These are phyloP conservation scores for Teratosphaeria pseudoeucalypti DNA, from an alignment of 2,329 filamentous ascomycete species.

Conservation along the genomic window DNA sequence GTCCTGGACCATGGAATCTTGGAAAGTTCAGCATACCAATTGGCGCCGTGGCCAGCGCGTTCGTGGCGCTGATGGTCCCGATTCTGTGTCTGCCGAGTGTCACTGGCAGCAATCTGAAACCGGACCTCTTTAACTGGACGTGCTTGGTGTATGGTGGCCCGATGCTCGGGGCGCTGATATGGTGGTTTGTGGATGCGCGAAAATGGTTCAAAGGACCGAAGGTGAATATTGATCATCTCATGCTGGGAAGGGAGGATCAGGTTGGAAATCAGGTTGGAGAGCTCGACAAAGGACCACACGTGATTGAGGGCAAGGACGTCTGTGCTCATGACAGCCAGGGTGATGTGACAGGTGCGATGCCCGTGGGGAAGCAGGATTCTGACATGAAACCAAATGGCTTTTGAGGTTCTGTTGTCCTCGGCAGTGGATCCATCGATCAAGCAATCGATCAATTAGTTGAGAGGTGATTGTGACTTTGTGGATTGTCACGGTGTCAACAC, in stretches of 20 bases:
- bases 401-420: not conserved
- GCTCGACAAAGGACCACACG: not conserved
- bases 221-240: slow-evolving; percentile 51
- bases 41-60: slow-evolving; percentile 46
- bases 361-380: slow-evolving; percentile 3
- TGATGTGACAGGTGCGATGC: not conserved
- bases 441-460: not conserved
- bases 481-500: too few species aligned
- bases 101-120: slow-evolving; percentile 44
- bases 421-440: not conserved
- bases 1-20: slow-evolving; percentile 58
- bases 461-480: not conserved
- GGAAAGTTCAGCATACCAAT: slow-evolving; percentile 49
- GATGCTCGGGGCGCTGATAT: slow-evolving; percentile 35
- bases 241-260: slow-evolving; percentile 10
- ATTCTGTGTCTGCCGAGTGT: slow-evolving; percentile 55
- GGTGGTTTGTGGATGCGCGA: slow-evolving; percentile 53
- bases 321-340: slow-evolving; percentile 1
- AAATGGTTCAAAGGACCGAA: slow-evolving; percentile 64
- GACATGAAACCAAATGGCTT: slow-evolving; percentile 5
- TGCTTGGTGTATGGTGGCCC: slow-evolving; percentile 19
- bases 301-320: slow-evolving; percentile 11
- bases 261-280: slow-evolving; percentile 4
- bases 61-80: slow-evolving; percentile 57
- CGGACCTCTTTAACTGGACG: slow-evolving; percentile 52